Evolutionary conservation across 106 monocot genomes (phyloP).

Genomic region (Triglochin maritima): DNA sequence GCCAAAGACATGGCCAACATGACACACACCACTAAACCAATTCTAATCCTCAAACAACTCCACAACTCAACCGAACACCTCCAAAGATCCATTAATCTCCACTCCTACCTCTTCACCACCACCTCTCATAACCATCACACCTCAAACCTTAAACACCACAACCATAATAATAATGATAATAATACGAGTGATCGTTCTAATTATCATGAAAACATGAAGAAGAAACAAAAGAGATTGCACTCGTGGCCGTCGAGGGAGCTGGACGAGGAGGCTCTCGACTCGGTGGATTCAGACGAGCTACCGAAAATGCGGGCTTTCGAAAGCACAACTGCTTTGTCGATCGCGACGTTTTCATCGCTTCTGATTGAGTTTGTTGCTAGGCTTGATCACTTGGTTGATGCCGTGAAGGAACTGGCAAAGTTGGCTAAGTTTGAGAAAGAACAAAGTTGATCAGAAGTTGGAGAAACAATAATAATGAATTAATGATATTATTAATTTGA

Average conservation of each 20-base stretch:
- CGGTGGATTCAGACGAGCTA: slow-evolving; percentile 18
- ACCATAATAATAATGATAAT: neutral
- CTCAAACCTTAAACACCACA: neutral
- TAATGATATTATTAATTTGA: too few species aligned
- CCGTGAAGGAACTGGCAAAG: slow-evolving; percentile 48
- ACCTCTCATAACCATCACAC: neutral
- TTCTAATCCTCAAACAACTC: slow-evolving; percentile 32
- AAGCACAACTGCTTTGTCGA: slow-evolving; percentile 54
- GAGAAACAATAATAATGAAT: too few species aligned
- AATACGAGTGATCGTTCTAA: slow-evolving; percentile 1
- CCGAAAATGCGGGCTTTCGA: slow-evolving; percentile 59
- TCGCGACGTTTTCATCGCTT: slow-evolving; percentile 66
- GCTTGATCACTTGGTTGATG: slow-evolving; percentile 77
- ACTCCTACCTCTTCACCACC: slow-evolving; percentile 69
- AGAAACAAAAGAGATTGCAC: slow-evolving; percentile 50
- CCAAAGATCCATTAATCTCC: slow-evolving; percentile 61
- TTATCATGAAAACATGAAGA: slow-evolving; percentile 46
- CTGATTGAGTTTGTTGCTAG: slow-evolving; percentile 76
- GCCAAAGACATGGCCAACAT: slow-evolving; percentile 61
- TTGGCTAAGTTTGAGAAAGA: slow-evolving; percentile 38
- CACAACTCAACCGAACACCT: slow-evolving; percentile 58
- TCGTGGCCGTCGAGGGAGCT: slow-evolving; percentile 73
- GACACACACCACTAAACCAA: slow-evolving; percentile 39
- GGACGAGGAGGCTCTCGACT: slow-evolving; percentile 18
- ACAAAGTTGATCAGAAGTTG: too few species aligned